Base-by-base conservation (phyloP, 202 grass and related monocot genomes). In the Sporobolus alterniflorus region DNA sequence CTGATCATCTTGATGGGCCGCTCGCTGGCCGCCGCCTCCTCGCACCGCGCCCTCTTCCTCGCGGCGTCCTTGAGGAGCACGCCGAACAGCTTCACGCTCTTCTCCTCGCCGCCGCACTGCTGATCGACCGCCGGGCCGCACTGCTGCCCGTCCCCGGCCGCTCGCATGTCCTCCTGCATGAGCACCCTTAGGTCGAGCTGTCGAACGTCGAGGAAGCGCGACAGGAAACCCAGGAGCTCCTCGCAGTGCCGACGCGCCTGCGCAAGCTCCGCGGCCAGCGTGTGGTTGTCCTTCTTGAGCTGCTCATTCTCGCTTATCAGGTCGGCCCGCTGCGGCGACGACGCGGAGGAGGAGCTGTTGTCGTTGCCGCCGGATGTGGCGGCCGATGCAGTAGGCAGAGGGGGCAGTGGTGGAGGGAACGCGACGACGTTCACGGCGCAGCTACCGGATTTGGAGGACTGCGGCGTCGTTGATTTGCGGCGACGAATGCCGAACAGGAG, bases 171-270 rank as follows among this genome's bases (percentile, higher is more conserved):
- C 3, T 85, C 82, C 47, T 78, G 74, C 91, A 92, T 96, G 26
- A 92, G 83, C 17, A 73, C 41, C 22, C 81, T 17, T 9, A 99
- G 73, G 39, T 94, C 88, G 9, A 99, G 87, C 73, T 85, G 51
- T 0, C 69, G 62, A 25, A 93, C 89, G 78, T 99, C 91, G 24
- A 96, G 74, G 74, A 92, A 94, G 20, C 83, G 87, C 6, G 97
- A 96, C 29, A 99, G 93, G 77, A 88, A 89, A 20, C 67, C 85
- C 10, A 99, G 77, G 14, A 99, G 89, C 88, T 94, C 91, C 60
- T 89, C 74, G 66, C 93, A 96, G 25, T 87, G 86, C 16, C 67
- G 56, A 42, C 92, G 92, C 22, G 89, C 86, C 29, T 71, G 78
- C 29, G 79, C 74, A 3, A 99, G 82, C 83, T 99, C 97, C 20